phyloP scores from a whole-genome alignment of 495 filamentous ascomycete genomes.

The Aspergillus panamensis region DNA sequence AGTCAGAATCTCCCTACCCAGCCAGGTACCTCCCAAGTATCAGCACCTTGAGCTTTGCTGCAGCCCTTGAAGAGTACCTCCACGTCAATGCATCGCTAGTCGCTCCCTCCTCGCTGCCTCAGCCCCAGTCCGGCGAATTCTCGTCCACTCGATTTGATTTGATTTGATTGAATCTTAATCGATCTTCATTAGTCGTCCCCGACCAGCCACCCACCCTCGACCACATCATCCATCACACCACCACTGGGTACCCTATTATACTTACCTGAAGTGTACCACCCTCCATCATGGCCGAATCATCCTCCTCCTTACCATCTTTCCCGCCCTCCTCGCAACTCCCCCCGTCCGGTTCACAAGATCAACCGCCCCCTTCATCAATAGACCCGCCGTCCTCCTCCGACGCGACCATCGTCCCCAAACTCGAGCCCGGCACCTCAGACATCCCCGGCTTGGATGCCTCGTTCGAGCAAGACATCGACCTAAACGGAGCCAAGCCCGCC shows the following conservation, averaged over 20 bases:
- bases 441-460: slow-evolving; percentile 31
- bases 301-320: slow-evolving; percentile 22
- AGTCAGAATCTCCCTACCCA: too few relatives aligned
- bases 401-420: slow-evolving; percentile 32
- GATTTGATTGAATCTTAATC: too few relatives aligned
- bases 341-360: slow-evolving; percentile 11
- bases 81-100: neutral
- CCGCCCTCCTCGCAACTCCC: slow-evolving; percentile 20
- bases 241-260: slow-evolving; percentile 1
- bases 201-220: slow-evolving; percentile 1
- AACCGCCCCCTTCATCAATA: slow-evolving; percentile 9
- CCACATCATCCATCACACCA: neutral
- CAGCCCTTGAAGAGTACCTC: neutral
- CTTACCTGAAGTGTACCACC: too few relatives aligned
- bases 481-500: slow-evolving; percentile 29
- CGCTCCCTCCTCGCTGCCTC: neutral
- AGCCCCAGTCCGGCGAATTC: neutral
- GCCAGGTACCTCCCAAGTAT: neutral
- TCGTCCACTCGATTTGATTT: neutral
- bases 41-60: too few relatives aligned
- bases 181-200: neutral
- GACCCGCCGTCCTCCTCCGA: slow-evolving; percentile 19
- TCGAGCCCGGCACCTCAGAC: slow-evolving; percentile 24
- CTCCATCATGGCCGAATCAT: slow-evolving; percentile 28
- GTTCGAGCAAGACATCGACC: slow-evolving; percentile 46